Evolutionary conservation across 2,329 filamentous ascomycete genomes (phyloP), one percentile per base, ranked within the genome.

Genomic region (Apiospora arundinis): DNA sequence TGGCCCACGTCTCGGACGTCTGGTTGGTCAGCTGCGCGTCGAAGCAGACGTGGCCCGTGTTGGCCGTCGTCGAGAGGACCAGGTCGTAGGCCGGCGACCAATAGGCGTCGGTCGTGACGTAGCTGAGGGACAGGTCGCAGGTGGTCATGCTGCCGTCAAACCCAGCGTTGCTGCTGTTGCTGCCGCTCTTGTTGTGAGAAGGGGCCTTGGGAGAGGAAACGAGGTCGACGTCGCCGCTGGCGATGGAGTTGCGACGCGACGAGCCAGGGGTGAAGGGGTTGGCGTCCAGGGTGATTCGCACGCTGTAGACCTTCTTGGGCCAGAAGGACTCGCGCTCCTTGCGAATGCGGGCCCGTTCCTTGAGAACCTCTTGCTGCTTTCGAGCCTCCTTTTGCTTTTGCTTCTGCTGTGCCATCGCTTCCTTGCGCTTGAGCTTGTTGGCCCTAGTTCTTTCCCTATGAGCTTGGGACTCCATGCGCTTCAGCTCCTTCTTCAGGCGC

Each of bases 21-120:
- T 82, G 82, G 80, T 92, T 92, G 71, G 84, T 86, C 69, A 92
- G 86, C 74, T 88, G 85, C 1, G 90, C 90, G 70, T 91, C 88
- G 77, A 92, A 92, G 75, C 86, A 86, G 18, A 92, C 82, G 5
- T 81, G 81, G 1, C 84, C 89, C 0, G 85, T 85, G 67, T 84
- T 86, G 25, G 80, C 83, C 0, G 86, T 85, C 1, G 90, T 90
- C 16, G 85, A 88, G n/a, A 92, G 83, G 69, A 85, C 85, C 49
- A 92, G 80, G 74, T 92, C 89, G 77, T 92, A 92, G 70, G 85
- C 87, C 2, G 90, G 89, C 0, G 82, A 81, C 90, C 90, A 92
- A 72, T 82, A 88, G 0, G 89, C 89, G 0, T 84, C 83, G 9
- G 83, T 82, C 0, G 90, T 90, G 46, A 91, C 85, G 76, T 92